Percentiles rank a stretch among this genome's conserved stretches.
phyloP scores from a whole-genome alignment of 176 grass and related monocot genomes.

The Eragrostis nindensis region DNA sequence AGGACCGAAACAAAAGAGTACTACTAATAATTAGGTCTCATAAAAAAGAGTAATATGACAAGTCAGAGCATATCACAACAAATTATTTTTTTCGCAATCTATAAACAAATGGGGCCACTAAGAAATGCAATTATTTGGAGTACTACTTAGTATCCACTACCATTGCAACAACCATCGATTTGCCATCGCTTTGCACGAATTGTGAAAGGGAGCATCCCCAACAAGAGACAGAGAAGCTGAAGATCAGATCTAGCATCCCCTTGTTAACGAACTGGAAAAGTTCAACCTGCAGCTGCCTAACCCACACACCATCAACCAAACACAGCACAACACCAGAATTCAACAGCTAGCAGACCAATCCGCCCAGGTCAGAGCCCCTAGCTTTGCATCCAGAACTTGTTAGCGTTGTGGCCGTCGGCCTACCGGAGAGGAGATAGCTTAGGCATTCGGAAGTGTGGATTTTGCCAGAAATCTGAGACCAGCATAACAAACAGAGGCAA shows the following conservation, averaged over 20 bases:
- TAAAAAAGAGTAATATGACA: not conserved
- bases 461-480: not conserved
- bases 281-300: not conserved
- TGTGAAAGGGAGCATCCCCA: not conserved
- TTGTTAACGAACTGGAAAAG: not conserved
- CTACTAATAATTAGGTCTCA: too few species aligned
- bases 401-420: not conserved
- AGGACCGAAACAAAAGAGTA: not conserved
- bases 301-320: not conserved
- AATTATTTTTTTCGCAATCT: not conserved
- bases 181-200: not conserved
- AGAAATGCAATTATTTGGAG: not conserved
- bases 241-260: constrained; percentile 30
- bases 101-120: not conserved
- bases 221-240: not conserved
- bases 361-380: not conserved
- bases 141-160: not conserved
- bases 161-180: not conserved
- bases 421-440: not conserved
- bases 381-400: not conserved
- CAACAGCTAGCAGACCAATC: not conserved
- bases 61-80: not conserved
- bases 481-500: not conserved
- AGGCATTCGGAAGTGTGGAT: not conserved
- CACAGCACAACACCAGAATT: not conserved